Evolutionary conservation across 2,329 filamentous ascomycete genomes (phyloP), one percentile per base, ranked within the genome.

Genomic region (Zelopaecilomyces penicillatus): DNA sequence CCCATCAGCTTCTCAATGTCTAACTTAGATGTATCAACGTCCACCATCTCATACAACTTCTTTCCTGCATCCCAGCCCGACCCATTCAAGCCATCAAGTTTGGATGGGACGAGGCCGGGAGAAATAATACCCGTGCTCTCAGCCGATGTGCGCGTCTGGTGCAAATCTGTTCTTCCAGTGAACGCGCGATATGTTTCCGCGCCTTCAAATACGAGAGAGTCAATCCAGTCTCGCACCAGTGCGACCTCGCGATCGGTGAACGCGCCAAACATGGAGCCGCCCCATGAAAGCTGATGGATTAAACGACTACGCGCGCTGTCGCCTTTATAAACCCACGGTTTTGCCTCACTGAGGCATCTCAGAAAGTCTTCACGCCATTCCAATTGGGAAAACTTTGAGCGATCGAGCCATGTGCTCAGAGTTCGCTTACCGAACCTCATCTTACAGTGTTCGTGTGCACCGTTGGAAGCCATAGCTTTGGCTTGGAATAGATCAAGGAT

Each of bases 221-320:
- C 48, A 30, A 52, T 50, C 50, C 50, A 52, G 12, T 38, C 38
- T 7, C 40, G 30, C 5, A 52, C 26, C 5, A 33, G 4, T 4
- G 31, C 34, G 9, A 49, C 57, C 50, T 75, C 71, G 8, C 52
- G 54, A 11, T 66, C 52, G 1, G 69, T 74, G 52, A 75, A 75
- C 19, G 68, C 61, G 1, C 71, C 71, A 50, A 71, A 75, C 70
- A 74, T 74, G 37, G 60, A 64, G 5, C 70, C 71, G 27, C 64
- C 62, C 69, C 70, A 74, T 1, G 50, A 56, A 6, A 74, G 51
- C 52, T 69, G 68, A 35, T 58, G 61, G 2, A 73, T 52, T 3
- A 74, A 57, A 26, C 51, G 59, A 45, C 70, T 74, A 31, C 62
- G 61, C 1, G 51, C 40, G 42, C 66, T 66, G 33, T 63, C 52